Percentiles rank a stretch among this genome's conserved stretches.
phyloP scores from a whole-genome alignment of 345 rosid species.

The Pugionium dolabratum region DNA sequence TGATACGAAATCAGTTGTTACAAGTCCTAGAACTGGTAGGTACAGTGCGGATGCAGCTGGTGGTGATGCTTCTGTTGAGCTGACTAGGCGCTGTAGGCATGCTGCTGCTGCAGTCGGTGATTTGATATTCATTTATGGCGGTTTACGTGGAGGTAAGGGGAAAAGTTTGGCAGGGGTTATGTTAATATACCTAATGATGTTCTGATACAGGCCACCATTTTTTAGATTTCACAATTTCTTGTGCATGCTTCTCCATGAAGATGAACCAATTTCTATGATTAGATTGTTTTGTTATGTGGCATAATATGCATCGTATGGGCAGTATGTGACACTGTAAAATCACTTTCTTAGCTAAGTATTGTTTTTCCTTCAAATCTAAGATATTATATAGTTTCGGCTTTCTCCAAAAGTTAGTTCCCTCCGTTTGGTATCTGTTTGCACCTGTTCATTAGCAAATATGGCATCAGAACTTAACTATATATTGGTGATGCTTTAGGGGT shows the following conservation, averaged over 20 bases:
- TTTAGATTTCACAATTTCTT: conserved; percentile 16
- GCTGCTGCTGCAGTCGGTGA: conserved; percentile 96
- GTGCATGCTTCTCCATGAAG: conserved; percentile 21
- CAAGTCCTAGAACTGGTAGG: conserved; percentile 83
- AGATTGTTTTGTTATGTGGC: conserved; percentile 8
- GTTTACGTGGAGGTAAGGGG: conserved; percentile 84
- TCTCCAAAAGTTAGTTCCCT: conserved; percentile 6
- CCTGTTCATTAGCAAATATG: conserved; percentile 13
- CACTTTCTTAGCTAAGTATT: conserved; percentile 7
- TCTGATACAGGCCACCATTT: conserved; percentile 21
- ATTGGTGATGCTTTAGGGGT: conserved; percentile 57
- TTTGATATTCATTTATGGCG: conserved; percentile 84
- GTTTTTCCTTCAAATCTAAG: neutral
- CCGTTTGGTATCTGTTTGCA: conserved; percentile 3
- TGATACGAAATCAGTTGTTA: conserved; percentile 88
- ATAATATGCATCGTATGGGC: conserved; percentile 5
- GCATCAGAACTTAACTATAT: conserved; percentile 23
- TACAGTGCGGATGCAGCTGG: conserved; percentile 91
- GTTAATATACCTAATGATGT: conserved; percentile 20
- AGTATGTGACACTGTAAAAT: conserved; percentile 11
- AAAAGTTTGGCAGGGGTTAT: conserved; percentile 7
- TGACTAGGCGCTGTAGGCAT: conserved; percentile 97
- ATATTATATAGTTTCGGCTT: neutral
- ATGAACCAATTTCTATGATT: conserved; percentile 6
- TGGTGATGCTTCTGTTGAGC: conserved; percentile 89